phyloP scores from a whole-genome alignment of 2,329 filamentous ascomycete genomes.

The Xylaria polymorpha region DNA sequence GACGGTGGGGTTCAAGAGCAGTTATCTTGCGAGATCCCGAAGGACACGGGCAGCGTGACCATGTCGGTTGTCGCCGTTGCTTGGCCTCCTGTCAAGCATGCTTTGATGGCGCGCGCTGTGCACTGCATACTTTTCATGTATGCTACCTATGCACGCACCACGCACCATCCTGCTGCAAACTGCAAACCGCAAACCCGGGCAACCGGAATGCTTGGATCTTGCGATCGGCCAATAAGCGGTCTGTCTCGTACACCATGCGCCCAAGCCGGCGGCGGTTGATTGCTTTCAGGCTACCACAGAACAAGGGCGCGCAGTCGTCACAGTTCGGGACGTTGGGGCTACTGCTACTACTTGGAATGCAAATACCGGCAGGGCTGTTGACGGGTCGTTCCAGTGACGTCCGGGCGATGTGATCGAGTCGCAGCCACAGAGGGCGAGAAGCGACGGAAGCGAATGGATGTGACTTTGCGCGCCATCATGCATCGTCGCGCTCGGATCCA shows the following conservation, averaged over 20 bases:
- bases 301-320: conserved; percentile 9
- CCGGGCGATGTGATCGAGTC: conserved; percentile 5
- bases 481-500: conserved; percentile 24
- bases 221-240: conserved; percentile 22
- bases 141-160: conserved; percentile 27
- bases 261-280: conserved; percentile 9
- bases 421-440: background rate
- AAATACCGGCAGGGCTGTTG: background rate
- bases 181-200: conserved; percentile 17
- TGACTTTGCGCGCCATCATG: conserved; percentile 12
- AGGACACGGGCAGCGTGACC: background rate
- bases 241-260: conserved; percentile 22
- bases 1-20: background rate
- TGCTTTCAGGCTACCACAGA: conserved; percentile 17
- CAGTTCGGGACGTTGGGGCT: background rate
- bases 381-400: conserved; percentile 5
- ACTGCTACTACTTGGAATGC: background rate
- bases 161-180: conserved; percentile 7
- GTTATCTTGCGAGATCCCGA: background rate
- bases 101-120: conserved; percentile 3
- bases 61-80: conserved; percentile 4
- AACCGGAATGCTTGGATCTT: conserved; percentile 17
- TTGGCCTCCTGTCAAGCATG: conserved; percentile 1
- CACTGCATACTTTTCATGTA: conserved; percentile 19
- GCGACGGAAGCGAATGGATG: background rate